Conservation (phyloP, 2,329 filamentous ascomycete species). For the Pyrenochaeta sp. region DNA sequence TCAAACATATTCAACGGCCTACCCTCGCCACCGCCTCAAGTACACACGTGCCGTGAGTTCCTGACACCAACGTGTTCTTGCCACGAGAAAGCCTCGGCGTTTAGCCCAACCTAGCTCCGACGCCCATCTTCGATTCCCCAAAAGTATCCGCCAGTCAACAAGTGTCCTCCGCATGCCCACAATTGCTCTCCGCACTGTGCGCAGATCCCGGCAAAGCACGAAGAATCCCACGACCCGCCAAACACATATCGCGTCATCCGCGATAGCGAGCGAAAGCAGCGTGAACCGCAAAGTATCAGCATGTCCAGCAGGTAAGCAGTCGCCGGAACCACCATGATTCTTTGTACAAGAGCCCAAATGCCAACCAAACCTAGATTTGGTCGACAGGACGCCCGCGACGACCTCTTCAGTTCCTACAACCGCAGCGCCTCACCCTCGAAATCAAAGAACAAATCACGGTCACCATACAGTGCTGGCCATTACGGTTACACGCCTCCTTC, state of each 20-base stretch:
- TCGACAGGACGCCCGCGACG: constrained; percentile 40
- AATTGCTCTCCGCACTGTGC: constrained; percentile 8
- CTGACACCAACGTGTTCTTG: constrained; percentile 2
- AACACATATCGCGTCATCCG: background rate
- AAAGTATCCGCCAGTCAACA: constrained; percentile 17
- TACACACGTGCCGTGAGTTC: background rate
- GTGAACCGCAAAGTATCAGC: background rate
- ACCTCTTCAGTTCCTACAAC: constrained; percentile 54
- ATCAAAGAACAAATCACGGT: constrained; percentile 33
- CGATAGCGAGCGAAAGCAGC: background rate
- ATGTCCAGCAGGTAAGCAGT: constrained; percentile 36
- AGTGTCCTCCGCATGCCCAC: constrained; percentile 29
- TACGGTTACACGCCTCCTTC: constrained; percentile 33
- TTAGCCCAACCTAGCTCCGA: constrained; percentile 22
- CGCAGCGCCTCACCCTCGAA: constrained; percentile 50
- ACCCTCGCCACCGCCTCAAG: too few relatives aligned
- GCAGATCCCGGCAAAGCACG: background rate
- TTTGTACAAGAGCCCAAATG: background rate
- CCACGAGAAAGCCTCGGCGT: constrained; percentile 17
- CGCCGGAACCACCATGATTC: background rate
- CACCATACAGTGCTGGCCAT: constrained; percentile 31
- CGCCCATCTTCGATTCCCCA: constrained; percentile 11
- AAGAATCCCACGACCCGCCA: background rate
- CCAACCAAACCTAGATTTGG: constrained; percentile 29
- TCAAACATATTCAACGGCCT: too few relatives aligned